A percentile compares a stretch with the other conserved stretches of the same genome.
These are phyloP conservation scores for Cladosporium sp. DNA, from an alignment of 2,329 filamentous ascomycete genomes.

Conservation along the genomic window DNA sequence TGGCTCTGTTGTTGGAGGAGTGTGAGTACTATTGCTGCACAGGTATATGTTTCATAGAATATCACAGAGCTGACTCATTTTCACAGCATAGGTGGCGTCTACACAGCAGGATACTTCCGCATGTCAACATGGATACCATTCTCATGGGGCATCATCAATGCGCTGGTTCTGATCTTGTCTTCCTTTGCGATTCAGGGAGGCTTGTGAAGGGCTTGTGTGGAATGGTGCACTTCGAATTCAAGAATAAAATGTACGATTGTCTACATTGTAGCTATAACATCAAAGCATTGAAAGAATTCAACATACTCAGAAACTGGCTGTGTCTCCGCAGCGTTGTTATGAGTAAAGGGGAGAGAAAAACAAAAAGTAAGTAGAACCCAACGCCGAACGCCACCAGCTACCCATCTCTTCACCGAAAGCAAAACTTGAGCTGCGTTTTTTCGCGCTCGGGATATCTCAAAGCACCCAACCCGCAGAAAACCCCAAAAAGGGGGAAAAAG, in stretches of 20 bases:
- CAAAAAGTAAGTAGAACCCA: background rate
- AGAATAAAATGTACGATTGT: background rate
- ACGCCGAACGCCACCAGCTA: background rate
- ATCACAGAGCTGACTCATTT: slow-evolving; percentile 20
- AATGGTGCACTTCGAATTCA: background rate
- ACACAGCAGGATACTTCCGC: slow-evolving; percentile 76
- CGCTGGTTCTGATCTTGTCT: slow-evolving; percentile 77
- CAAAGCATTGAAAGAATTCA: background rate
- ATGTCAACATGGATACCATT: slow-evolving; percentile 96
- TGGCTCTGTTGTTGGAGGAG: slow-evolving; percentile 75
- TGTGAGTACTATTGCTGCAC: slow-evolving; percentile 57
- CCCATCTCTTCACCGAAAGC: background rate
- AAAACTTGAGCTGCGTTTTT: background rate
- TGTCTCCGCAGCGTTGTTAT: background rate
- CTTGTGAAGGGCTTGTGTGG: slow-evolving; percentile 54
- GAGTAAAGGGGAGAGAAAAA: background rate
- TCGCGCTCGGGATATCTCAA: slow-evolving; percentile 3
- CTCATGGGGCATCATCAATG: slow-evolving; percentile 82
- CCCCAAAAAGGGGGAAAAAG: no score
- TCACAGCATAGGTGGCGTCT: slow-evolving; percentile 72
- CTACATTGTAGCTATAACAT: background rate
- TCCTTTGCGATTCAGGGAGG: slow-evolving; percentile 93
- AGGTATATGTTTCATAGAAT: background rate
- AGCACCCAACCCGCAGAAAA: background rate
- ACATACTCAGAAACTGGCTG: background rate